phyloP scores from a whole-genome alignment of 495 filamentous ascomycete genomes.

The Penicillium canescens region DNA sequence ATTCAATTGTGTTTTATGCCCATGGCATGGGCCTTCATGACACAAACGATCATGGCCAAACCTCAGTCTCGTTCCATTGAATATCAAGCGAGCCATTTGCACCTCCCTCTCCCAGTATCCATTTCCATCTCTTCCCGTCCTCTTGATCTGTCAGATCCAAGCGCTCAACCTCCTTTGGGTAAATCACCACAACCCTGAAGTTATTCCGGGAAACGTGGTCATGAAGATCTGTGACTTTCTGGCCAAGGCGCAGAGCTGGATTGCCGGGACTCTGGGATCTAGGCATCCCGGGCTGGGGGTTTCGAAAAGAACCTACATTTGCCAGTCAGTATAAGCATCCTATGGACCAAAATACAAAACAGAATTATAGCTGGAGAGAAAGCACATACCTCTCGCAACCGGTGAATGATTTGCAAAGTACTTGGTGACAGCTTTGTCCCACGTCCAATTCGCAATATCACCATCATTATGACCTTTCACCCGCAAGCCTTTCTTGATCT shows the following conservation, averaged over 20 bases:
- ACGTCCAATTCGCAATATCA: constrained; percentile 55
- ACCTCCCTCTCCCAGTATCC: constrained; percentile 44
- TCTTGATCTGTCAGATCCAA: constrained; percentile 69
- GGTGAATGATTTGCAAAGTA: constrained; percentile 89
- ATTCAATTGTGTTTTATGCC: too few species aligned
- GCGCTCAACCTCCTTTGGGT: constrained; percentile 77
- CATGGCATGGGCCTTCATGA: too few species aligned
- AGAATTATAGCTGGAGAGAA: not conserved
- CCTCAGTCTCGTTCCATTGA: constrained; percentile 74
- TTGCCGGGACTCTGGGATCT: constrained; percentile 45
- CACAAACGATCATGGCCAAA: constrained; percentile 66
- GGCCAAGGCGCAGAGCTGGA: constrained; percentile 57
- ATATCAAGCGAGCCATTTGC: constrained; percentile 37
- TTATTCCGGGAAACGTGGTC: constrained; percentile 71
- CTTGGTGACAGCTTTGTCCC: constrained; percentile 72
- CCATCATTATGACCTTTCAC: constrained; percentile 26
- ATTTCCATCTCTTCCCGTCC: constrained; percentile 64
- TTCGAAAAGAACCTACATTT: constrained; percentile 63
- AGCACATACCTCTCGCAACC: constrained; percentile 60
- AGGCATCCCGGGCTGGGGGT: constrained; percentile 71
- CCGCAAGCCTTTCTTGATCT: constrained; percentile 37
- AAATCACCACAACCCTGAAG: constrained; percentile 83
- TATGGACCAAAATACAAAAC: not conserved
- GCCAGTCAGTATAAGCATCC: constrained; percentile 2
- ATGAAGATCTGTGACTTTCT: constrained; percentile 66